Evolutionary conservation across 169 alveolate species (phyloP), one percentile per base, ranked within the genome.

Genomic region (Theileria parva): DNA sequence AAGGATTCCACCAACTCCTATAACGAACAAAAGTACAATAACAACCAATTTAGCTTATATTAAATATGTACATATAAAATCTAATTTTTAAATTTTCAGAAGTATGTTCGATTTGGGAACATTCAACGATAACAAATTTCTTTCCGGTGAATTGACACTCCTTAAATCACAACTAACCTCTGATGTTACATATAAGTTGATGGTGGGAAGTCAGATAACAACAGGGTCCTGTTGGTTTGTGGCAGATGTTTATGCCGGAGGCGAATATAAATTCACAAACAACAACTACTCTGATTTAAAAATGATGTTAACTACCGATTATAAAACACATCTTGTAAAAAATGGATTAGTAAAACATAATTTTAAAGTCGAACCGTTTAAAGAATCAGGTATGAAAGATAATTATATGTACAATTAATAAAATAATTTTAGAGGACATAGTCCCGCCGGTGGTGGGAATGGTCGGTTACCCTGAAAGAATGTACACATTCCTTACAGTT

Each of bases 191-290:
- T 85, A 25, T 55, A 70, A 39, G 17, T 17, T 85, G 27, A 23
- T 63, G 9, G 77, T 55, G 17, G 85, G 73, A 55, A 78, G 91
- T 28, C 86, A 85, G 59, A 73, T 73, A 0, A 66, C 87, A 21
- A 85, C 91, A 12, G 91, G 91, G 7, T 77, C 57, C 44, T 9
- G 15, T 23, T 85, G 91, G 91, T 30, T 77, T 19, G 32, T 75
- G 25, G 61, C 79, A 37, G 91, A 71, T 17, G 50, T 85, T 15
- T 61, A 51, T 9, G 23, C 71, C 23, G 72, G 50, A 27, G 28
- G 65, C 3, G 73, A 53, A 63, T 74, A 76, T 50, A 27, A 37
- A 12, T 12, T 57, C 57, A 34, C 55, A 1, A 30, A 21, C 0
- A 65, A 68, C 2, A 25, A 48, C 50, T 63, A 72, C 28, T 39